Evolutionary conservation across 140 eudicot genomes (phyloP), one percentile per base, ranked within the genome.

Genomic region (Senecio squalidus): DNA sequence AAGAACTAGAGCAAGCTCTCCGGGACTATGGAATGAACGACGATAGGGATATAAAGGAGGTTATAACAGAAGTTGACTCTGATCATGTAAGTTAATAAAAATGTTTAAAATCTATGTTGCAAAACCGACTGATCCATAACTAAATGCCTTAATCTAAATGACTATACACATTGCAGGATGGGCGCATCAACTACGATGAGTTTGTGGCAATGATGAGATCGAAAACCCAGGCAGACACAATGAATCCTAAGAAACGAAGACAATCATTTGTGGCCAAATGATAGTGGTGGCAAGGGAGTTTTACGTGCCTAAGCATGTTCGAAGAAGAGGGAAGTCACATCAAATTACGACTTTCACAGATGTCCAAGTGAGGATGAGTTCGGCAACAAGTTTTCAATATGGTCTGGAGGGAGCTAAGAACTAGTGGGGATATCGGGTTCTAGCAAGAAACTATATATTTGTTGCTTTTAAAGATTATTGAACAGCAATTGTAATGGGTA

Each of bases 1-100:
- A 93, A 74, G 99, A 88, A 69, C 79, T 93, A 29, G 96, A 93
- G 82, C 99, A 88, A 27, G 96, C 99, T 63, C 81, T 93, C 21
- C 80, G 82, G n/a, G 99, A 93, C 16, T 80, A 53, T 67, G 96
- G 99, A 68, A 88, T 93, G 95, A 69, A 46, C 6, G 83, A 88
- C 25, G 96, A 69, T 1, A 76, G 63, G 74, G 95, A 93, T 71
- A 84, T 88, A 34, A 88, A 88, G 74, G 94, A 93, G 71, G 82
- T 87, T 68, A 72, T 93, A 29, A 68, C 90, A 36, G 99, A 88
- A 50, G 94, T 93, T 21, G 96, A 93, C 57, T 43, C 77, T 2
- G 96, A 93, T 68, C 81, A 93, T 69, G 96, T 93, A 76, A 82
- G 98, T 65, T 66, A 24, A 45, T 15, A 34, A 13, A 39, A 11